phyloP scores from a whole-genome alignment of 2,329 filamentous ascomycete species.

The Alternaria sp. region DNA sequence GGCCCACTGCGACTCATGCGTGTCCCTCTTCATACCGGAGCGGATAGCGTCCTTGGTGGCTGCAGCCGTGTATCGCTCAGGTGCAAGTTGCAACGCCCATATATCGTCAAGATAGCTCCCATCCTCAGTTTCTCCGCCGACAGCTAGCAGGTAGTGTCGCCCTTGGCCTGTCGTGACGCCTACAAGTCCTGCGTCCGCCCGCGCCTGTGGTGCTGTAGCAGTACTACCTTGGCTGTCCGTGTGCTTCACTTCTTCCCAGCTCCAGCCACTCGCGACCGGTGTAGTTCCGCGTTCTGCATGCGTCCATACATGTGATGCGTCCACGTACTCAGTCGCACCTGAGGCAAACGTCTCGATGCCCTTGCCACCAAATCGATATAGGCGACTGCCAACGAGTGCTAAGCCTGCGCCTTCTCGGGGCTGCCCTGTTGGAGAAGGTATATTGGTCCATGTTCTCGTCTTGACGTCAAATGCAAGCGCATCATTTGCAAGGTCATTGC shows the following conservation, averaged over 20 bases:
- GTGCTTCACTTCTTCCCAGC: conserved; percentile 40
- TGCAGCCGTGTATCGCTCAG: conserved; percentile 57
- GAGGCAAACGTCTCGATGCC: conserved; percentile 31
- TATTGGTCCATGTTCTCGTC: conserved; percentile 59
- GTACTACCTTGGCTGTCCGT: conserved; percentile 17
- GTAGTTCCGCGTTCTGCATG: conserved; percentile 48
- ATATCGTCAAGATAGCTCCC: conserved; percentile 54
- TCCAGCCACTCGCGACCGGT: conserved; percentile 45
- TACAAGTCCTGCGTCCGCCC: conserved; percentile 56
- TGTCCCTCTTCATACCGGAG: conserved; percentile 54
- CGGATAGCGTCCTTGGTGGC: conserved; percentile 61
- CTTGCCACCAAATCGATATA: conserved; percentile 58
- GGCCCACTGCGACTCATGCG: conserved; percentile 60
- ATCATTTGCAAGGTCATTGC: conserved; percentile 50
- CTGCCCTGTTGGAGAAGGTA: conserved; percentile 57
- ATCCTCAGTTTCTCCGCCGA: conserved; percentile 55
- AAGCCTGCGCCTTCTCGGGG: conserved; percentile 50
- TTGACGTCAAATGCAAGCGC: conserved; percentile 62
- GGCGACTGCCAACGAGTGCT: conserved; percentile 54
- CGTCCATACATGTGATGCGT: conserved; percentile 46
- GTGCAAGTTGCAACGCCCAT: conserved; percentile 63
- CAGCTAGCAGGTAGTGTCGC: conserved; percentile 60
- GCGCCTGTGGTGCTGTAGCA: conserved; percentile 49
- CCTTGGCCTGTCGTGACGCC: conserved; percentile 62
- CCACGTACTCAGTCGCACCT: conserved; percentile 40